These are phyloP conservation scores for Pestalotiopsis sp. DNA, from an alignment of 2,329 filamentous ascomycete genomes.

Conservation along the genomic window DNA sequence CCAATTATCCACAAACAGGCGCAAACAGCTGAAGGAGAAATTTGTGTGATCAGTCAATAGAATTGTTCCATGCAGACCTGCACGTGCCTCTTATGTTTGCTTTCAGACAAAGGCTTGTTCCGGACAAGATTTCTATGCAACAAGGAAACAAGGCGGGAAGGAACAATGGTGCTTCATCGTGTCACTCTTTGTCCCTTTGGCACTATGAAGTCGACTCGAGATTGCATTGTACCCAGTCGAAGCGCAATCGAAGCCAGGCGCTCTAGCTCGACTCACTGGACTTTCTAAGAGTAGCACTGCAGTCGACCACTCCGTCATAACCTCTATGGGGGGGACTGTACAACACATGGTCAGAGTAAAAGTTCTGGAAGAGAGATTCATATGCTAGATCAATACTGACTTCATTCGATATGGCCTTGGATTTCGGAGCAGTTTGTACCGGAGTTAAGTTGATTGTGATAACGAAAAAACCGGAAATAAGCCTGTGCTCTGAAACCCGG, in stretches of 20 bases:
- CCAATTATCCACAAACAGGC: not conserved
- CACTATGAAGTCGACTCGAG: not conserved
- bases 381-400: no score
- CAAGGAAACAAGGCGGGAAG: not conserved
- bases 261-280: no score
- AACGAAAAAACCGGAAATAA: not conserved
- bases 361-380: no score
- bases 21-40: not conserved
- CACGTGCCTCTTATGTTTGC: not conserved
- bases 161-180: not conserved
- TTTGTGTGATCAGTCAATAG: not conserved
- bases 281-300: not conserved
- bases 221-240: no score
- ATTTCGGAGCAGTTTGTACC: not conserved
- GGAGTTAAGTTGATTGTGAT: not conserved
- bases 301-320: not conserved
- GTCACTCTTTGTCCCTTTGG: not conserved
- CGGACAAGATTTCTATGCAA: not conserved
- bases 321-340: no score
- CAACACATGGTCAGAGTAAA: no score
- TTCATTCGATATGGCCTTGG: no score
- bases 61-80: not conserved
- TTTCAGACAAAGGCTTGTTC: not conserved
- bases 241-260: no score
- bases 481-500: not conserved